Evolutionary conservation across 179 eudicot species (phyloP).

Genomic region (Actinidia arguta): DNA sequence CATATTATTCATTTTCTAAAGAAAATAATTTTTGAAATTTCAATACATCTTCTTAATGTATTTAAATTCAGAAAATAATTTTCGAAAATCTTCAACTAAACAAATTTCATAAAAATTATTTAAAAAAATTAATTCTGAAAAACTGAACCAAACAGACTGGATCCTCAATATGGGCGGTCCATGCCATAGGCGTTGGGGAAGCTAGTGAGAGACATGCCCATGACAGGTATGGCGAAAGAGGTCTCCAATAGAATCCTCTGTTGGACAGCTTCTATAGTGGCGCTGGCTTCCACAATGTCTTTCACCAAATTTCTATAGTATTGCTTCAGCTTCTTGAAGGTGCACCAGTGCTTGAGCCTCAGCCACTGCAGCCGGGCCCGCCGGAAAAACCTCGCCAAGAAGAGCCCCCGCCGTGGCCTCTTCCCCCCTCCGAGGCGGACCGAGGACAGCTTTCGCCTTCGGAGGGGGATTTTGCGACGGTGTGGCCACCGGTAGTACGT

Average conservation of each 20-base stretch:
- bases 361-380: slow-evolving; percentile 49
- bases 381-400: slow-evolving; percentile 37
- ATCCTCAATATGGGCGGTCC: background rate
- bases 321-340: slow-evolving; percentile 51
- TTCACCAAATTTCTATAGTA: slow-evolving; percentile 46
- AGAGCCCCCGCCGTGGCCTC: slow-evolving; percentile 33
- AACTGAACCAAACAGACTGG: background rate
- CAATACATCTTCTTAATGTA: no score
- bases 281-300: slow-evolving; percentile 59
- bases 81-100: no score
- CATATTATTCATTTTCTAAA: no score
- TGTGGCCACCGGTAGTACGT: slow-evolving; percentile 31
- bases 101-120: no score
- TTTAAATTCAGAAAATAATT: no score
- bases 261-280: slow-evolving; percentile 48
- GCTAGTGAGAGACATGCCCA: slow-evolving; percentile 43
- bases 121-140: no score
- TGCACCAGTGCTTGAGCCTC: slow-evolving; percentile 40
- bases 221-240: slow-evolving; percentile 61
- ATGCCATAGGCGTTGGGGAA: background rate
- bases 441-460: slow-evolving; percentile 44
- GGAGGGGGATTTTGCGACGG: slow-evolving; percentile 40
- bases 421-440: slow-evolving; percentile 66
- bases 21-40: no score
- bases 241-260: slow-evolving; percentile 58